Base-by-base conservation (phyloP, 805 yeast genomes). In the Candida nitratophila region DNA sequence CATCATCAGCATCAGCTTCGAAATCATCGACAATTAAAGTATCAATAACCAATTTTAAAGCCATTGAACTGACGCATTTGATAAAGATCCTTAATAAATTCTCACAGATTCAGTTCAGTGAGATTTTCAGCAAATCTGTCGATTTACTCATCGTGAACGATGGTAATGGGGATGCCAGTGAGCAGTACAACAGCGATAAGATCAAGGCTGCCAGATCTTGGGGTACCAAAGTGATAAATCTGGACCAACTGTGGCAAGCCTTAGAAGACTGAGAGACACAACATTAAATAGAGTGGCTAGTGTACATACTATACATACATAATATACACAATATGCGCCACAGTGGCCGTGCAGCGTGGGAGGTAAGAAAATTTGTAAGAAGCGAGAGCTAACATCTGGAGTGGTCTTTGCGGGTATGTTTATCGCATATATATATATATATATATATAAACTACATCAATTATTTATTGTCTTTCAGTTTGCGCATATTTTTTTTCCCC, bases 91-190 rank as follows among this genome's bases (percentile, higher is more conserved):
- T 93, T 37, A 68, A 84, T n/a, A 59, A 74, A 35, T 54, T 84
- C 16, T 74, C 1, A 7, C 10, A 1, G 40, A 81, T 34, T 74
- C 68, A 68, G 32, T 71, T 73, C 47, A 66, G 73, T 41, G 75
- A 73, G 2, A 65, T 73, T 4, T 68, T 86, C 46, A 74, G 72
- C 10, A 60, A 68, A 10, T 63, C 65, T 7, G 63, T 82, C 24
- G 84, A 83, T 46, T 52, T 83, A 7, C 64, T 87, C 33, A 62
- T 87, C 1, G n/a, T n/a, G n/a, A n/a, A n/a, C n/a, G n/a, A n/a
- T n/a, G n/a, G n/a, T n/a, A n/a, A n/a, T n/a, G n/a, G n/a, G n/a
- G n/a, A n/a, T n/a, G 63, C 74, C 40, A 50, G 54, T 24, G 10
- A 24, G 10, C 17, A n/a, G 3, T 29, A 20, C 11, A 30, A 29